Evolutionary conservation across 148 eudicot species (phyloP), one percentile per base, ranked within the genome.

Genomic region (Amaranthus hypochondriacus): DNA sequence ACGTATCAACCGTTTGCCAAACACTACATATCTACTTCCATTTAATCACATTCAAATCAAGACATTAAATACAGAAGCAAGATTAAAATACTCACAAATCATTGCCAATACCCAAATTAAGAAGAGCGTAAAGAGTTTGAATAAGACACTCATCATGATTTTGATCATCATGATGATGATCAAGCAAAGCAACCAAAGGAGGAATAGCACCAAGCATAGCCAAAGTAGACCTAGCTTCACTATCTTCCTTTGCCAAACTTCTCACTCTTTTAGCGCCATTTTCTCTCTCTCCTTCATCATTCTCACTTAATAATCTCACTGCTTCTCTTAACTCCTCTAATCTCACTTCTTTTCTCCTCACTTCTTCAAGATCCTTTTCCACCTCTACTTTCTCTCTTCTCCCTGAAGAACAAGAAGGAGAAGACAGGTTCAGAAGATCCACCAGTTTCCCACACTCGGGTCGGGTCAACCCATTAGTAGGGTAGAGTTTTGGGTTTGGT

Each of bases 151-250:
- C n/a, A 49, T 28, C 21, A 49, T 57, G 5, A 28, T 28, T 2
- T 28, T 28, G 39, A 63, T 48, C 6, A 13, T 58, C 15, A 59
- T 56, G 8, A 51, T 56, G 61, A 14, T 69, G 78, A 78, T 86
- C 89, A 9, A 95, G 78, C 83, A 95, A 58, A 0, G 76, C 80
- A 10, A 95, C 85, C 11, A 95, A 83, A 6, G 97, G 93, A 3
- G 98, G 96, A 77, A 95, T 95, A 4, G 91, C 97, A 49, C 98
- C 98, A n/a, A 95, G 85, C 82, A 92, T 81, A 0, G 90, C 88
- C 2, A 95, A 76, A 56, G 84, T 88, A 7, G 62, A 74, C 75
- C 98, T 80, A 0, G 96, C 96, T 15, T 84, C 86, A 3, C 77
- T 56, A 73, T 85, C 88, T 47, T 89, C 98, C 69, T 87, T 95